These are phyloP conservation scores for Albatrellus ellisii DNA, from an alignment of 768 basidiomycete genomes.

Conservation along the genomic window DNA sequence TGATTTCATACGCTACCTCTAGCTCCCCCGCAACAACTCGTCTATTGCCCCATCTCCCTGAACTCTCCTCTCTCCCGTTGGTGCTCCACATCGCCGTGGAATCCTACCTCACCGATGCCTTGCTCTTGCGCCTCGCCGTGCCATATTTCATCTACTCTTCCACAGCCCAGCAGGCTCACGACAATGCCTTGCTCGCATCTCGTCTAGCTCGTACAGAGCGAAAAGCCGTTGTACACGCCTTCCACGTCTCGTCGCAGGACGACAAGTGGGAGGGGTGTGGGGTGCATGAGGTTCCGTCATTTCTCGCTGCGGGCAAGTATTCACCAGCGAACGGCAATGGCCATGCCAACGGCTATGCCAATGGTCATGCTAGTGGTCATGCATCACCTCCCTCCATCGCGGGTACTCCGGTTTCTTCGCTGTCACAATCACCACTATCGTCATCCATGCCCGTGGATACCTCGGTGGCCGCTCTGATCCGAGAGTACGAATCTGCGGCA, in stretches of 20 bases:
- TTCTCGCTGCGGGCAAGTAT: constrained; percentile 38
- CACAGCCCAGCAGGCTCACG: constrained; percentile 70
- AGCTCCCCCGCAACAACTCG: constrained; percentile 39
- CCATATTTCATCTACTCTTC: constrained; percentile 76
- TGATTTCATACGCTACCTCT: constrained; percentile 48
- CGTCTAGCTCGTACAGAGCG: constrained; percentile 57
- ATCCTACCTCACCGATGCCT: constrained; percentile 58
- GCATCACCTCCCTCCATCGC: constrained; percentile 14
- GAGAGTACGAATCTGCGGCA: constrained; percentile 56
- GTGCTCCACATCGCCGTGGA: constrained; percentile 59
- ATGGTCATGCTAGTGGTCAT: constrained; percentile 21
- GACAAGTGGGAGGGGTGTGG: constrained; percentile 36
- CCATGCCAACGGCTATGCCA: constrained; percentile 21
- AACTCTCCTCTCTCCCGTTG: constrained; percentile 49
- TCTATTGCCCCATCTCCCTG: constrained; percentile 56
- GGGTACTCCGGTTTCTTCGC: constrained; percentile 10
- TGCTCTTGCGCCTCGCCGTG: constrained; percentile 65
- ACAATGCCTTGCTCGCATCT: constrained; percentile 80
- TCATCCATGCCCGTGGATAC: constrained; percentile 14
- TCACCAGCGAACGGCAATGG: constrained; percentile 7
- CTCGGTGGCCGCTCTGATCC: constrained; percentile 24
- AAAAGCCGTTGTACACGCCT: constrained; percentile 79
- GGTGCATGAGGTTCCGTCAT: constrained; percentile 45
- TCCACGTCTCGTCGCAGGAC: constrained; percentile 34
- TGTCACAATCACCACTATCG: constrained; percentile 12